phyloP scores from a whole-genome alignment of 768 basidiomycete genomes.

The Lepiota brunneoincarnata region DNA sequence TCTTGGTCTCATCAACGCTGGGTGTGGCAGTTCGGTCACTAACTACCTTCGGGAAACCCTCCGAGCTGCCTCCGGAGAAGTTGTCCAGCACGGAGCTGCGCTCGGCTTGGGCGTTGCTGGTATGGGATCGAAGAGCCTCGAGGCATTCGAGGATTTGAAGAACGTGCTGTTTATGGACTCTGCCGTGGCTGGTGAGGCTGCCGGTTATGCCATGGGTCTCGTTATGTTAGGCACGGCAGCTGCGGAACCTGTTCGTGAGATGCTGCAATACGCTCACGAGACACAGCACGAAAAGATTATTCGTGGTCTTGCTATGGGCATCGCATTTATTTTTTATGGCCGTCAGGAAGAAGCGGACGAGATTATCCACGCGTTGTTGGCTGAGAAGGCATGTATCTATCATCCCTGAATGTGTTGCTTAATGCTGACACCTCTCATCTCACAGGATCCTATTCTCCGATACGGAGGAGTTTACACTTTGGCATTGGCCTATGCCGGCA shows the following conservation, averaged over 20 bases:
- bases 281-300: slow-evolving; percentile 99
- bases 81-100: slow-evolving; percentile 96
- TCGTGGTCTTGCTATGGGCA: slow-evolving; percentile 88
- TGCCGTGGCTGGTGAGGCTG: slow-evolving; percentile 92
- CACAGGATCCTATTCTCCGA: slow-evolving; percentile 91
- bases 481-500: slow-evolving; percentile 95
- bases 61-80: slow-evolving; percentile 72
- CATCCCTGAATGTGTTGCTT: background rate
- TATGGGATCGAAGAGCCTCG: slow-evolving; percentile 87
- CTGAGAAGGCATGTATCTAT: slow-evolving; percentile 71
- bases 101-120: slow-evolving; percentile 95
- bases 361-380: slow-evolving; percentile 73
- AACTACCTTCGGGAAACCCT: slow-evolving; percentile 80
- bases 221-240: slow-evolving; percentile 96
- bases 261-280: slow-evolving; percentile 94
- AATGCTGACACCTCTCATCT: slow-evolving; percentile 9
- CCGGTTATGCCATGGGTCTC: slow-evolving; percentile 97
- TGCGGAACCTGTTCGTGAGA: slow-evolving; percentile 79
- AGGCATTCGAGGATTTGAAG: slow-evolving; percentile 91
- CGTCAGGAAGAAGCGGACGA: slow-evolving; percentile 89
- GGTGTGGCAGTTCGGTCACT: slow-evolving; percentile 76
- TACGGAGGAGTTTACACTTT: slow-evolving; percentile 98
- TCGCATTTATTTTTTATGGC: slow-evolving; percentile 91
- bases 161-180: slow-evolving; percentile 89
- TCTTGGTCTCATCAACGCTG: slow-evolving; percentile 91